Percentiles rank a stretch among this genome's conserved stretches.
These are phyloP conservation scores for Conringia planisiliqua DNA, from an alignment of 345 rosid species.

Conservation along the genomic window DNA sequence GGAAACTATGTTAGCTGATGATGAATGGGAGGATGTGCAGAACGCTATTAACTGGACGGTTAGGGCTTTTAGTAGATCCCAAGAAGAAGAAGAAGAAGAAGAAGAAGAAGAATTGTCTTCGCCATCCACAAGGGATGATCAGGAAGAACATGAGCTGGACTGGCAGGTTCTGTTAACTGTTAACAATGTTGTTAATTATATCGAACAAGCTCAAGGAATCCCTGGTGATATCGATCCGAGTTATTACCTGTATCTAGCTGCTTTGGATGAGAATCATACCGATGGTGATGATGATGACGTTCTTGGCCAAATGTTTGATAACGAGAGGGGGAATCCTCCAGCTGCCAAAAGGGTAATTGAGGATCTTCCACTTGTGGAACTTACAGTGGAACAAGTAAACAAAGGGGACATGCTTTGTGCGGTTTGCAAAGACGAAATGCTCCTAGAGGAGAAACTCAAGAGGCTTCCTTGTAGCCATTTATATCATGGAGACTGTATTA, in stretches of 20 bases:
- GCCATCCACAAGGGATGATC: slow-evolving; percentile 7
- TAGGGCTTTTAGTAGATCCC: slow-evolving; percentile 20
- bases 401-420: slow-evolving; percentile 39
- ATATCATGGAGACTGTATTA: slow-evolving; percentile 50
- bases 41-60: slow-evolving; percentile 26
- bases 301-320: slow-evolving; percentile 37
- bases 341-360: slow-evolving; percentile 41
- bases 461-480: slow-evolving; percentile 49
- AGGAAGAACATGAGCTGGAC: slow-evolving; percentile 34
- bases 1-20: slow-evolving; percentile 24
- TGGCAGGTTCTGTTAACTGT: slow-evolving; percentile 49
- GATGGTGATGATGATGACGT: slow-evolving; percentile 22
- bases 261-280: slow-evolving; percentile 15
- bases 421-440: slow-evolving; percentile 51
- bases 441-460: slow-evolving; percentile 37
- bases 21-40: slow-evolving; percentile 48
- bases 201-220: slow-evolving; percentile 36
- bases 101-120: slow-evolving; percentile 29
- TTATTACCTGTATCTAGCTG: slow-evolving; percentile 30
- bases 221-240: slow-evolving; percentile 25
- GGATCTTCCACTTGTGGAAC: slow-evolving; percentile 41
- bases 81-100: slow-evolving; percentile 26
- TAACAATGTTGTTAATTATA: slow-evolving; percentile 35
- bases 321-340: slow-evolving; percentile 45
- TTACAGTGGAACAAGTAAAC: slow-evolving; percentile 34